These are phyloP conservation scores for Podospora bellae-mahoneyi DNA, from an alignment of 495 filamentous ascomycete species.

Conservation along the genomic window DNA sequence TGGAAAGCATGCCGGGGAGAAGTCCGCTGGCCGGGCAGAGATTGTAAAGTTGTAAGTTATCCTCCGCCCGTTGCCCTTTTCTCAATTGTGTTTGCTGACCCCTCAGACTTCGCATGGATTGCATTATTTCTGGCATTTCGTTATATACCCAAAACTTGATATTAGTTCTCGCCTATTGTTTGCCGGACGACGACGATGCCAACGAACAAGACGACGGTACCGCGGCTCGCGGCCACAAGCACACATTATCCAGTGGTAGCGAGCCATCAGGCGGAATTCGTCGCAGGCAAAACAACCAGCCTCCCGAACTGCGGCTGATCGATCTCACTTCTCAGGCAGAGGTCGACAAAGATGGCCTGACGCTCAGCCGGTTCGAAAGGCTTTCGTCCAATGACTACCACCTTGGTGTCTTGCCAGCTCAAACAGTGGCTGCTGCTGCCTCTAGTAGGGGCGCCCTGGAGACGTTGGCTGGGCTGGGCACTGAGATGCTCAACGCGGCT, in stretches of 20 bases:
- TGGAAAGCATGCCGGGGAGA: conserved; percentile 67
- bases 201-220: conserved; percentile 43
- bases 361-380: conserved; percentile 77
- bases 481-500: conserved; percentile 71
- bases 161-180: conserved; percentile 84
- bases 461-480: conserved; percentile 54
- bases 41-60: conserved; percentile 80
- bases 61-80: neutral
- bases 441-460: conserved; percentile 72
- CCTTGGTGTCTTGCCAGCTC: conserved; percentile 74
- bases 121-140: conserved; percentile 93
- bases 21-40: conserved; percentile 73
- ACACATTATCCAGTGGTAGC: conserved; percentile 42
- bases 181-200: conserved; percentile 62
- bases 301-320: conserved; percentile 86
- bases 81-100: conserved; percentile 25
- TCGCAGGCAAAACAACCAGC: conserved; percentile 68
- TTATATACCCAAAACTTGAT: conserved; percentile 91
- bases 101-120: conserved; percentile 85
- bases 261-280: conserved; percentile 57
- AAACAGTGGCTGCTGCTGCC: conserved; percentile 55
- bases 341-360: conserved; percentile 72
- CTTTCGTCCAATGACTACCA: conserved; percentile 93
- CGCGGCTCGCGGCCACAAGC: conserved; percentile 31
- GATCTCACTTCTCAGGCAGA: conserved; percentile 77